Evolutionary conservation across 2,329 filamentous ascomycete genomes (phyloP).

Genomic region (Colletotrichum costaricense): DNA sequence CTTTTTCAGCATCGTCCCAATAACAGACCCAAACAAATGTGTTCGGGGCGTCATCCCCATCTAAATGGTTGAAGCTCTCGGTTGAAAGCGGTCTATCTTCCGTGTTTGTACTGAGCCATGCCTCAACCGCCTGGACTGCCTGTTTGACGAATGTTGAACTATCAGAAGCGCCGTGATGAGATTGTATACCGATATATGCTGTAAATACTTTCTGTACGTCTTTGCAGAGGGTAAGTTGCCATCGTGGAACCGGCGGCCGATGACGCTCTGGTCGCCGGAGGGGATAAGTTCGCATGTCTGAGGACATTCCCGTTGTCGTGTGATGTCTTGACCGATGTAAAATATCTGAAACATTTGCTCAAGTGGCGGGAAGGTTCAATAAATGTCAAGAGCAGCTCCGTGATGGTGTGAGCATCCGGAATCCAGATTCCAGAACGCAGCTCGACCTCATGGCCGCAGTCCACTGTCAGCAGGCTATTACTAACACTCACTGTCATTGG

Average conservation of each 20-base stretch:
- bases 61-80: slow-evolving; percentile 39
- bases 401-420: no score
- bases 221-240: slow-evolving; percentile 39
- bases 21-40: slow-evolving; percentile 45
- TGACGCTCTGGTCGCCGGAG: slow-evolving; percentile 43
- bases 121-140: neutral
- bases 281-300: slow-evolving; percentile 41
- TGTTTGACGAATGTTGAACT: slow-evolving; percentile 17
- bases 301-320: neutral
- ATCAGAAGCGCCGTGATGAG: slow-evolving; percentile 16
- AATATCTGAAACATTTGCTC: no score
- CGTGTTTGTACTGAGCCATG: neutral
- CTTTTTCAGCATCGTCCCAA: slow-evolving; percentile 39
- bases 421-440: no score
- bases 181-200: slow-evolving; percentile 45
- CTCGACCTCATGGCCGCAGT: neutral
- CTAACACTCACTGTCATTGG: neutral
- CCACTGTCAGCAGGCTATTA: neutral
- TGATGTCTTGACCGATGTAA: no score
- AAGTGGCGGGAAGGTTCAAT: no score
- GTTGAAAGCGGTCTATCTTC: slow-evolving; percentile 12
- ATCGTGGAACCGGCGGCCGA: slow-evolving; percentile 44
- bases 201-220: slow-evolving; percentile 38
- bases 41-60: slow-evolving; percentile 40
- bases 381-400: no score